Evolutionary conservation across 2,329 filamentous ascomycete species (phyloP), one percentile per base, ranked within the genome.

Genomic region (Neonectria magnoliae): DNA sequence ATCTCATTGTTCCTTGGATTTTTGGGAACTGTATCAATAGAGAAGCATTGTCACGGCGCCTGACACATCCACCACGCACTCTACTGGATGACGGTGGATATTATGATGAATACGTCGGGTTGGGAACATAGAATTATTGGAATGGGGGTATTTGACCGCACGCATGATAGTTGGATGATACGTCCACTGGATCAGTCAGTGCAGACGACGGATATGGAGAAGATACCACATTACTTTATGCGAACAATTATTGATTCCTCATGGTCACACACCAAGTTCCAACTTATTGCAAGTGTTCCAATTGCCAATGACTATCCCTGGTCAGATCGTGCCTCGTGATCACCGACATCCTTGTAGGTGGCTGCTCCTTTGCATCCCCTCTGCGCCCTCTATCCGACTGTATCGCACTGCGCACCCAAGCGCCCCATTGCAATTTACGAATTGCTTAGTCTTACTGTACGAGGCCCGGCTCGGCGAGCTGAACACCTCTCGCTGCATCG

Each of bases 111-210:
- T 38, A 74, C 66, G 71, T 67, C 66, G 70, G 64, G 70, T 68
- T 70, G 71, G 71, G 71, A 74, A 71, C 64, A 73, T 74, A 73
- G 71, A 73, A 70, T 73, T 62, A 71, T 70, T 68, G 58, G 71
- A 70, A 69, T 62, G 66, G 64, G 64, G 64, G 63, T 59, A 56
- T 53, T 65, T 66, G 47, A 60, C 60, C 53, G 44, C 61, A 42
- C 60, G 66, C 67, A 65, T 66, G 69, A 67, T 60, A 57, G 48
- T 65, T 65, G 70, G 66, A 73, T 69, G 66, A 73, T 57, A 52
- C 66, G 70, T 73, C 71, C 70, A 68, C 71, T 73, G 71, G 71
- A 73, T 64, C 64, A 71, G 58, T 72, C 70, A 72, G 71, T 73
- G 71, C 71, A 14, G 71, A 74, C 55, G 50, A 65, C 66, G 70